Conservation (phyloP, 2,329 filamentous ascomycete species). For the Purpureocillium takamizusanense region DNA sequence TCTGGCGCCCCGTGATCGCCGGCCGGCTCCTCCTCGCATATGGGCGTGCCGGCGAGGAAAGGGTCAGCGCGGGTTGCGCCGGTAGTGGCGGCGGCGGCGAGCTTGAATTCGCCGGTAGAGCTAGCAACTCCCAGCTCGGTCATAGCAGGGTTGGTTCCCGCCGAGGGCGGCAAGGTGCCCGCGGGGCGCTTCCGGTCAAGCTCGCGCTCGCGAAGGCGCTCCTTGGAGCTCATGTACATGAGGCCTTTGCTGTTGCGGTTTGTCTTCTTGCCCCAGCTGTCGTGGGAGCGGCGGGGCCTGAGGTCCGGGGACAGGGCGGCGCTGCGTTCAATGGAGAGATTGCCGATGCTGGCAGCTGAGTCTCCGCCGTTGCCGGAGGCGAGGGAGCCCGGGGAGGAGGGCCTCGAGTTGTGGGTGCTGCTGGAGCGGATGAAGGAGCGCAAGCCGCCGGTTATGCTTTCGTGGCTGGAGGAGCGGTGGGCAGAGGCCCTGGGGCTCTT, state of each 20-base stretch:
- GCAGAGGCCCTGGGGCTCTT: constrained; percentile 31
- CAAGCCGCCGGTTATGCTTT: constrained; percentile 44
- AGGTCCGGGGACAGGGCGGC: constrained; percentile 38
- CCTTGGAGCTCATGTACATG: constrained; percentile 67
- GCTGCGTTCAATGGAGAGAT: constrained; percentile 52
- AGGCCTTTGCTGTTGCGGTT: constrained; percentile 46
- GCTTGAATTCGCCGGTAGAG: constrained; percentile 23
- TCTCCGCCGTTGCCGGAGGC: constrained; percentile 48
- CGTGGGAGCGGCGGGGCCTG: constrained; percentile 43
- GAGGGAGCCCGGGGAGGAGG: constrained; percentile 49
- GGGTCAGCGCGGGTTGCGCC: constrained; percentile 30
- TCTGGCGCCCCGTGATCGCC: constrained; percentile 14
- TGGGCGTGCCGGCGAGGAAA: constrained; percentile 42
- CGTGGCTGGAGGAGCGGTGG: constrained; percentile 42
- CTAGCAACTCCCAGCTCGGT: constrained; percentile 4
- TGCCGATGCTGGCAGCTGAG: constrained; percentile 47
- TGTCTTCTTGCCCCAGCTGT: constrained; percentile 54
- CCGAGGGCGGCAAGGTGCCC: constrained; percentile 10
- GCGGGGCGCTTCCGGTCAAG: constrained; percentile 47
- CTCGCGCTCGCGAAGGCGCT: constrained; percentile 55
- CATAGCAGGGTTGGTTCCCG: constrained; percentile 24
- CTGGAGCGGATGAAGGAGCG: constrained; percentile 50
- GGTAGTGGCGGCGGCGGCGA: constrained; percentile 1
- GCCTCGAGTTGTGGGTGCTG: constrained; percentile 32
- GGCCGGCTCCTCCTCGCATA: constrained; percentile 48